Base-by-base conservation (phyloP, 805 yeast genomes). In the Lachancea thermotolerans region DNA sequence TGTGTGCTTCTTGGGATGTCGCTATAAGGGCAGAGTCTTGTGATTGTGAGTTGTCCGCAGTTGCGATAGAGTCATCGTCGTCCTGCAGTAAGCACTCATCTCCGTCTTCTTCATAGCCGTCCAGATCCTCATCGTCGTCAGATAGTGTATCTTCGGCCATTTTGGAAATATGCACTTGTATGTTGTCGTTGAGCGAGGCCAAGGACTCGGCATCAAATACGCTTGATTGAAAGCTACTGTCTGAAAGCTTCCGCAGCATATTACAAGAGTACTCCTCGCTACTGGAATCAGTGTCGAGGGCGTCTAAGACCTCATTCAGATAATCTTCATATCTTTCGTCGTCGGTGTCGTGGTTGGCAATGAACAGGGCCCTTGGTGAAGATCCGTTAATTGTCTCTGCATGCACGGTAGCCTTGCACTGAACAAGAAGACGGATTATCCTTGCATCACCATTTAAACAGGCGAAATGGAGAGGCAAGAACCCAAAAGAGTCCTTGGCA, bases 381-480 rank as follows among this genome's bases (percentile, higher is more conserved):
- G 70, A 42, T 11, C 82, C 82, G 52, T 75, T 76, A 39, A 71
- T 65, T 21, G 85, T 71, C 55, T 67, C 75, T 46, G 74, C 60
- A 33, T 71, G 68, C 50, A 75, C 64, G 52, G 77, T 79, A 1
- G 91, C 84, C 42, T 80, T 82, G 59, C 83, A 81, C 32, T 74
- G 79, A 35, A 82, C 59, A 50, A 86, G 71, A 36, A 82, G 57
- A 37, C 74, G 72, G 49, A 86, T 83, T 34, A 83, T 71, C 39
- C 76, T 81, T 42, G 85, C 69, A 57, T 84, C 75, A 29, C 96
- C 96, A 52, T 74, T 71, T 54, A 90, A 62, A 29, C 88, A 77
- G 0, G 97, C 96, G 58, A 85, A 81, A 62, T 90, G 96, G 46
- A 93, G 69, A 4, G 99, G 95, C 0, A 96, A 82, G 50, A 78